A percentile compares a stretch with the other conserved stretches of the same genome.
Conservation (phyloP, 176 grass and related monocot species). For the Pontederia paniculata region DNA sequence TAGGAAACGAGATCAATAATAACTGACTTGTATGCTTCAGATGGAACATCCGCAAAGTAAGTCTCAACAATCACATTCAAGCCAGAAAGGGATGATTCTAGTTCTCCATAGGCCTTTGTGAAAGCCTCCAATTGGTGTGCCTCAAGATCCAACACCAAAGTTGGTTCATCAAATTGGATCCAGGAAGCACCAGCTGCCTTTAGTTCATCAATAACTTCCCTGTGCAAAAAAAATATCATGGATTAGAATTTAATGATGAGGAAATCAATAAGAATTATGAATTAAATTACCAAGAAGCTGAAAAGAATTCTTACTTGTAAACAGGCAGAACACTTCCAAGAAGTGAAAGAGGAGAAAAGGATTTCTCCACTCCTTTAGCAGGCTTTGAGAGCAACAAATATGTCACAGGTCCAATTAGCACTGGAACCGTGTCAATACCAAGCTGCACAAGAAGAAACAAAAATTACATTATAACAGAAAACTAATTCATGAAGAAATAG, state of each 20-base stretch:
- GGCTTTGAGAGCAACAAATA: constrained; percentile 91
- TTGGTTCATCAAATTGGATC: constrained; percentile 96
- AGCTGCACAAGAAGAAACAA: constrained; percentile 34
- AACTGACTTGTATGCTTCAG: constrained; percentile 78
- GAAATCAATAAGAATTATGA: neutral
- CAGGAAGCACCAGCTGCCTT: constrained; percentile 82
- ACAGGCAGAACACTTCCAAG: constrained; percentile 61
- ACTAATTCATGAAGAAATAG: neutral
- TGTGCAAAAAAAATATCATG: constrained; percentile 1
- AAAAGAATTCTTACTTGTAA: constrained; percentile 68
- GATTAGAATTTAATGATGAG: neutral
- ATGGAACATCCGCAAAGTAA: constrained; percentile 81
- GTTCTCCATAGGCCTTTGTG: constrained; percentile 60
- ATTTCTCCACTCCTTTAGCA: constrained; percentile 76
- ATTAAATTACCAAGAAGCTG: neutral
- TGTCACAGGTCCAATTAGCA: constrained; percentile 82
- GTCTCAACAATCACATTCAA: constrained; percentile 76
- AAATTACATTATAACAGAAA: neutral
- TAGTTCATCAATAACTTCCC: constrained; percentile 78
- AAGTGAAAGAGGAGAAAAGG: constrained; percentile 77
- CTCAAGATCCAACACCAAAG: constrained; percentile 74
- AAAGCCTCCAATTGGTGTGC: constrained; percentile 61
- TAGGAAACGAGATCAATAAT: neutral
- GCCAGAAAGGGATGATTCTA: constrained; percentile 56
- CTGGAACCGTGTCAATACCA: constrained; percentile 63